Base-by-base conservation (phyloP, 2,329 filamentous ascomycete species). In the Pseudopyricularia javanii region DNA sequence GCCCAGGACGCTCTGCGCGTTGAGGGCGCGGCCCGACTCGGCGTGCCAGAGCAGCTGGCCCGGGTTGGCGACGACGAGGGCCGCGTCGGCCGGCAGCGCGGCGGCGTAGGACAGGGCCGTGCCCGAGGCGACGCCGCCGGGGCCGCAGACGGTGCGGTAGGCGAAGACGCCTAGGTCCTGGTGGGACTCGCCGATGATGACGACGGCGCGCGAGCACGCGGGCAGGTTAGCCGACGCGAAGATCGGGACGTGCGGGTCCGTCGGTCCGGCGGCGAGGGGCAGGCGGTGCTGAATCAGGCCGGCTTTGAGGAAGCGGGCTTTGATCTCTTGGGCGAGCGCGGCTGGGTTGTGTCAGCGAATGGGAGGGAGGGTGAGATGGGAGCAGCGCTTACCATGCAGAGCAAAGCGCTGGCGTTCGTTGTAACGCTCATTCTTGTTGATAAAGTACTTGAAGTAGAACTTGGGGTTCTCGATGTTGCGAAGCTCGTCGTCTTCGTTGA, bases 21-120 rank as follows among this genome's bases (percentile, higher is more conserved):
- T 86, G 56, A 95, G 71, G 0, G 81, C 73, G 49, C 77, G 75
- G 51, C 74, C 68, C 1, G 75, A 75, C 51, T 78, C 75, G 40
- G 86, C 80, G 64, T 86, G 88, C 83, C 88, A 96, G 60, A 83
- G 72, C 17, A 87, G 70, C 67, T 94, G 83, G 4, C 88, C 88
- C 4, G 81, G 74, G 63, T 95, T 96, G 47, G 88, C 79, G 26
- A 95, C 70, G 28, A 96, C 69, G 53, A 96, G 69, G 3, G 78
- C 85, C 0, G 76, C 81, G 2, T 69, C 57, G 2, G 64, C 58
- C 52, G 43, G 62, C 4, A 83, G 66, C 12, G 64, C 68, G 34
- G 71, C 65, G 24, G 85, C 75, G 54, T 91, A 71, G 11, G 81
- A 76, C 30, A 91, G 68, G 40, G 84, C 74, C 32, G 82, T 88